Evolutionary conservation across 768 basidiomycete genomes (phyloP).

Genomic region (Suillus brevipes): DNA sequence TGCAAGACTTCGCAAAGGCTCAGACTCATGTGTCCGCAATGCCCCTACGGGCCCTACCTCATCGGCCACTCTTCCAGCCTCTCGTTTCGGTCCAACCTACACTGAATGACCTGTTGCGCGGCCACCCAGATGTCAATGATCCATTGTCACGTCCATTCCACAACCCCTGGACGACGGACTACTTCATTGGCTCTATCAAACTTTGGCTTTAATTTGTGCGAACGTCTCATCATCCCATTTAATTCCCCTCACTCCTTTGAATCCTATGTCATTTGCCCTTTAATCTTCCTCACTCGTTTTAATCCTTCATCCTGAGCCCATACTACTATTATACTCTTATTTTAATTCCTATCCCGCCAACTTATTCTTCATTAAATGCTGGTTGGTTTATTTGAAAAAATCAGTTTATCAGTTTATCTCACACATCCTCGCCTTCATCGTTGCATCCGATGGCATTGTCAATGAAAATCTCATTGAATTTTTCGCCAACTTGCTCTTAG

Average conservation of each 20-base stretch:
- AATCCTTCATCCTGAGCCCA: neutral
- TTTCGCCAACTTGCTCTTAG: constrained; percentile 67
- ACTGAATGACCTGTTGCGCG: neutral
- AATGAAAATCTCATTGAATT: constrained; percentile 95
- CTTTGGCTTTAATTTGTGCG: neutral
- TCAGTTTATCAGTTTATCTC: constrained; percentile 69
- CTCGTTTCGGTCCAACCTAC: neutral
- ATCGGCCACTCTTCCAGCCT: neutral
- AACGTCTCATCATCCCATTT: neutral
- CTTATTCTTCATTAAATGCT: neutral
- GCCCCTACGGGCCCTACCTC: too few relatives aligned
- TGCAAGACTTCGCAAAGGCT: neutral
- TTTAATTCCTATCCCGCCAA: neutral
- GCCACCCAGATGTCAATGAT: neutral
- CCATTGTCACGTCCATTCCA: neutral
- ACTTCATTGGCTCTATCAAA: neutral
- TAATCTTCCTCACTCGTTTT: neutral
- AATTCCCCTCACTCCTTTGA: neutral
- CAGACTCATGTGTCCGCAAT: neutral
- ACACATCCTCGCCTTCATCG: constrained; percentile 92
- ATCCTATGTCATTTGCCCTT: neutral
- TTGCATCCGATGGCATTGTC: constrained; percentile 93
- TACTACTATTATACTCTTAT: too few relatives aligned
- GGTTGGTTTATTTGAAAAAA: neutral
- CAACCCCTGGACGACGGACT: neutral